These are phyloP conservation scores for Cryptococcus floricola DNA, from an alignment of 1,284 basidiomycete species.

Conservation along the genomic window DNA sequence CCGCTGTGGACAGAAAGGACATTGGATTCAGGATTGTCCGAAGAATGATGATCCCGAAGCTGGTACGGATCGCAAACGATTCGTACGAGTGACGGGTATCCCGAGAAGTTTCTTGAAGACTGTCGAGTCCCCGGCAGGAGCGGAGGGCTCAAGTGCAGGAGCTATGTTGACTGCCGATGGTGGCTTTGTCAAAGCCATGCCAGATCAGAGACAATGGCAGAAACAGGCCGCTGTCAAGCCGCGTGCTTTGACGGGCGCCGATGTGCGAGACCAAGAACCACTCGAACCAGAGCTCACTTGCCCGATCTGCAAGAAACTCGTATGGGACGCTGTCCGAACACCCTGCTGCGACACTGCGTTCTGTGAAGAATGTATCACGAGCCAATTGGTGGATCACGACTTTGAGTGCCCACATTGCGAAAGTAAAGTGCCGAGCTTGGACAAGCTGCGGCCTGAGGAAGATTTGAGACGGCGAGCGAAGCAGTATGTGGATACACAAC, in stretches of 20 bases:
- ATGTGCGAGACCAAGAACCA: constrained; percentile 75
- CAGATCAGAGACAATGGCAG: constrained; percentile 83
- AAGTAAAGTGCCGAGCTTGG: constrained; percentile 76
- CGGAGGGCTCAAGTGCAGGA: constrained; percentile 68
- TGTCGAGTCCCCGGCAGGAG: constrained; percentile 74
- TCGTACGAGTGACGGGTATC: constrained; percentile 97
- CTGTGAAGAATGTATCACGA: constrained; percentile 93
- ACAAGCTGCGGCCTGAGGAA: constrained; percentile 75
- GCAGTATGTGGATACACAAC: constrained; percentile 76
- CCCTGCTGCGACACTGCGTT: constrained; percentile 86
- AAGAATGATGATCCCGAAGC: constrained; percentile 94
- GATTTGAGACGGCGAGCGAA: constrained; percentile 68
- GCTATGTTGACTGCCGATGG: constrained; percentile 97
- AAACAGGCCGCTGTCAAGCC: constrained; percentile 72
- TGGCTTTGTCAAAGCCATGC: constrained; percentile 75
- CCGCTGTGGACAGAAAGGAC: constrained; percentile 95
- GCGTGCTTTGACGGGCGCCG: constrained; percentile 73
- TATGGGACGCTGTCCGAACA: constrained; percentile 82
- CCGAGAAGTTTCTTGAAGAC: constrained; percentile 95
- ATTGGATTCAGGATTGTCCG: constrained; percentile 99
- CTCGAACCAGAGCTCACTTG: constrained; percentile 73
- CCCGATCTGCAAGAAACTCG: constrained; percentile 81
- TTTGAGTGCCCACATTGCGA: constrained; percentile 86
- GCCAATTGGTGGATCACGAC: constrained; percentile 83
- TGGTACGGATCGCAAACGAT: constrained; percentile 80